Conservation (phyloP, 2,329 filamentous ascomycete species). For the Sporothrix pallida region DNA sequence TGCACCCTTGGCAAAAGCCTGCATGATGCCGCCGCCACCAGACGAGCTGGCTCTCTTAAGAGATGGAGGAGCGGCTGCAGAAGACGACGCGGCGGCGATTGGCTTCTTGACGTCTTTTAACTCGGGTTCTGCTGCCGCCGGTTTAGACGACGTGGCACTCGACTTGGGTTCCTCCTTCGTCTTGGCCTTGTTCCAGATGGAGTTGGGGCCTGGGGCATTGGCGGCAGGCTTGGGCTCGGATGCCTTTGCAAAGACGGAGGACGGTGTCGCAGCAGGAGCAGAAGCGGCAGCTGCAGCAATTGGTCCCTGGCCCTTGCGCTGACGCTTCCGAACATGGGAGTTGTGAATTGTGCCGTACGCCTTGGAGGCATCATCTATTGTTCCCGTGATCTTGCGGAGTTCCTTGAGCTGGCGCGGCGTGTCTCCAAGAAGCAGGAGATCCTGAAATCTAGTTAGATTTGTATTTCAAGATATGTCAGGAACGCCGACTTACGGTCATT, state of each 20-base stretch:
- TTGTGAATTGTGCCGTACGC: conserved; percentile 79
- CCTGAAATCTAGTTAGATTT: conserved; percentile 41
- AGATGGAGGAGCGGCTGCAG: conserved; percentile 39
- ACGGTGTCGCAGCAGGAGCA: background rate
- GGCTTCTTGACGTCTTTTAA: conserved; percentile 47
- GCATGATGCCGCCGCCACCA: conserved; percentile 65
- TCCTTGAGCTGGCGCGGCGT: conserved; percentile 67
- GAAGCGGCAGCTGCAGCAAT: background rate
- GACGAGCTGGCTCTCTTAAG: conserved; percentile 57
- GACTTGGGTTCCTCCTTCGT: conserved; percentile 37
- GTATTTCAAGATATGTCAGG: background rate
- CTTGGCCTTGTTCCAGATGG: conserved; percentile 37
- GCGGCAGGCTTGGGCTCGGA: conserved; percentile 38
- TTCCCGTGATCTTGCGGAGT: conserved; percentile 59
- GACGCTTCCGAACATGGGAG: conserved; percentile 62
- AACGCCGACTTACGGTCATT: conserved; percentile 59
- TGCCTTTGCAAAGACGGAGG: conserved; percentile 39
- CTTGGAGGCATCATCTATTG: conserved; percentile 63
- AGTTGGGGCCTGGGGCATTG: conserved; percentile 20
- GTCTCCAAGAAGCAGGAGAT: conserved; percentile 74
- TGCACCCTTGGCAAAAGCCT: conserved; percentile 73
- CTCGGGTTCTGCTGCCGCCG: conserved; percentile 40
- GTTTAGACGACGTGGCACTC: background rate
- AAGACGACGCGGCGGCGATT: background rate
- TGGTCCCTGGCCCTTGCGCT: conserved; percentile 46